Evolutionary conservation across 2,329 filamentous ascomycete genomes (phyloP).

Genomic region (Aciculosporium take): DNA sequence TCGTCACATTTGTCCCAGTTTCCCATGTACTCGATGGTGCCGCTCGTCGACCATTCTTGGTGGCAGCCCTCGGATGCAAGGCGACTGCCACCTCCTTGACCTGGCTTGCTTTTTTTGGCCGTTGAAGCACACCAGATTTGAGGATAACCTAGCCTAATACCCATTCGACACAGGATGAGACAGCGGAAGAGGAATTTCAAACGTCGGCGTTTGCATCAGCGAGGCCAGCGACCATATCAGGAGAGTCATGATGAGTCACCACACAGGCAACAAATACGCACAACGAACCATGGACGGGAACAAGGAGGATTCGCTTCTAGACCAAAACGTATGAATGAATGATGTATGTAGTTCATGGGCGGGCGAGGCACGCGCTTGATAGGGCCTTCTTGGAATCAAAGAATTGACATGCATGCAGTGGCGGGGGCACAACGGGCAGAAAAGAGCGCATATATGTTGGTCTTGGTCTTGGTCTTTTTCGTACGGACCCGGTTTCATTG

Average conservation of each 20-base stretch:
- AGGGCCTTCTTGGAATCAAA: conserved; percentile 12
- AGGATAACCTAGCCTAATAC: neutral
- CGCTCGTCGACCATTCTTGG: neutral
- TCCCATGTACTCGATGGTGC: conserved; percentile 1
- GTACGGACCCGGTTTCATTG: no score
- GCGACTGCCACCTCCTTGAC: neutral
- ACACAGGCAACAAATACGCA: neutral
- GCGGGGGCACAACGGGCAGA: neutral
- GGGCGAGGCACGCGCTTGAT: neutral
- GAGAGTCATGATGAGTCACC: neutral
- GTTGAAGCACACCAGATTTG: neutral
- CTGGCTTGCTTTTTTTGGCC: neutral
- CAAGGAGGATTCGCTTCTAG: neutral
- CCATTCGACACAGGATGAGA: neutral
- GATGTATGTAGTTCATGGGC: no score
- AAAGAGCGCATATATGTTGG: neutral
- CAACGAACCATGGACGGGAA: neutral
- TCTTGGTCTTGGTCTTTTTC: neutral
- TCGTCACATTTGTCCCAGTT: neutral
- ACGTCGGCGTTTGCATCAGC: neutral
- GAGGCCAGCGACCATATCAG: neutral
- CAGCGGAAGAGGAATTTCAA: neutral
- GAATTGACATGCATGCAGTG: neutral
- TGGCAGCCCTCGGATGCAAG: neutral
- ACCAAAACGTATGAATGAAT: no score